Base-by-base conservation (phyloP, 352 stramenopile species). In the Peronosclerospora sorghi region DNA sequence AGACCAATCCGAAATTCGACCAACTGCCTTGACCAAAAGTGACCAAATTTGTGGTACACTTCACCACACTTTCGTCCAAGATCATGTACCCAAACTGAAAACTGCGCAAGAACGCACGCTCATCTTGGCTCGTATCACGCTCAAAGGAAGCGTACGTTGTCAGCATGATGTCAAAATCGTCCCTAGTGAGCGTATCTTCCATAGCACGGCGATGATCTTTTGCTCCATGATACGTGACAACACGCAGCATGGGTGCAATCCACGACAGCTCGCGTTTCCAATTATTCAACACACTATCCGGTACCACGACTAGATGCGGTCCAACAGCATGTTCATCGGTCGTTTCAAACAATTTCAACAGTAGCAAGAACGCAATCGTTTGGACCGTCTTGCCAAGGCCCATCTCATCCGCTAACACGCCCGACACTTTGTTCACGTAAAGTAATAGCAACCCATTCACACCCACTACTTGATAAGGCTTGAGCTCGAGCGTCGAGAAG, bases 61-160 rank as follows among this genome's bases (percentile, higher is more conserved):
- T n/a, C n/a, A n/a, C n/a, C n/a, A n/a, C n/a, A n/a, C n/a, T n/a
- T n/a, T 96, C 87, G 41, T 96, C 87, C n/a, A 96, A 51, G 26
- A 96, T 85, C 70, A 96, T 83, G 64, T 95, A 96, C n/a, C 83
- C 81, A 43, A 92, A 91, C 1, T 62, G 45, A 35, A 94, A 90
- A 17, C 61, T 79, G 13, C 75, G 63, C 15, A 92, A 53, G 35
- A 89, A 92, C 27, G 72, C 59, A 12, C 80, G 68, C 45, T 96
- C 87, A 17, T 94, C 76, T 48, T 82, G 73, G 36, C 65, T 79
- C 15, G 65, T 69, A 52, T 95, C 84, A 13, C 80, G 71, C 51
- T 96, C 87, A 65, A 95, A 96, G 53, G 94, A 89, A 23, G 83
- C 67, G 55, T 96, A 96, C 1, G 87, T 96, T 0, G 83, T 95